Base-by-base conservation (phyloP, 208 protist species). In the Leishmania lainsoni region DNA sequence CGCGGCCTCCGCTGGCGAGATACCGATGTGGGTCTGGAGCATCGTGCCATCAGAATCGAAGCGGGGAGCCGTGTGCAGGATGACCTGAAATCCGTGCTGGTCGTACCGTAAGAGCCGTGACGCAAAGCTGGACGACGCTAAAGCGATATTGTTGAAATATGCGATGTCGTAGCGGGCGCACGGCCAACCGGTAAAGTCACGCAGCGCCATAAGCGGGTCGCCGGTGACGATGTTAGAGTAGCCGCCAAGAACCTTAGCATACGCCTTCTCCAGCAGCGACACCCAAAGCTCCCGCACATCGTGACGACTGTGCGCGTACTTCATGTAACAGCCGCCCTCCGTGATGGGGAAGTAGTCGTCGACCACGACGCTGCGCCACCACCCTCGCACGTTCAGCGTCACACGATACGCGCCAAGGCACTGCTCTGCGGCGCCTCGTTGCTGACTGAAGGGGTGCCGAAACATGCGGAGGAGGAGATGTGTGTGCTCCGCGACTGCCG, bases 211-310 rank as follows among this genome's bases (percentile, higher is more conserved):
- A 39, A 93, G 80, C 16, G 89, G 90, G 71, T 97, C 90, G 35
- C 93, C 93, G 58, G 81, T 78, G 63, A 84, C 51, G 78, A 97
- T 92, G 54, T 76, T 87, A 17, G 74, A 81, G 82, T 95, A 97
- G 68, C 86, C 88, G 73, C 92, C 94, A 63, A 29, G 77, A 26
- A 95, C 6, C 78, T 96, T 96, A 0, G 93, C 93, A 58, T 92
- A 96, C 3, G 90, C 94, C 82, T 97, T 97, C 83, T 96, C 88
- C 74, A 96, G 65, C 52, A 97, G 71, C n/a, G 82, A 81, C 52
- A 95, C 83, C 94, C 94, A 96, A 73, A 96, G 58, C 85, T 95
- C 90, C 74, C 87, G 82, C 58, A 81, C 78, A 72, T 93, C 90
- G 71, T 83, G 83, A 22, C 70, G 48, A 56, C 87, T 88, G 63